Base-by-base conservation (phyloP, 805 yeast species). In the Ogataea nakhonphanomensis region DNA sequence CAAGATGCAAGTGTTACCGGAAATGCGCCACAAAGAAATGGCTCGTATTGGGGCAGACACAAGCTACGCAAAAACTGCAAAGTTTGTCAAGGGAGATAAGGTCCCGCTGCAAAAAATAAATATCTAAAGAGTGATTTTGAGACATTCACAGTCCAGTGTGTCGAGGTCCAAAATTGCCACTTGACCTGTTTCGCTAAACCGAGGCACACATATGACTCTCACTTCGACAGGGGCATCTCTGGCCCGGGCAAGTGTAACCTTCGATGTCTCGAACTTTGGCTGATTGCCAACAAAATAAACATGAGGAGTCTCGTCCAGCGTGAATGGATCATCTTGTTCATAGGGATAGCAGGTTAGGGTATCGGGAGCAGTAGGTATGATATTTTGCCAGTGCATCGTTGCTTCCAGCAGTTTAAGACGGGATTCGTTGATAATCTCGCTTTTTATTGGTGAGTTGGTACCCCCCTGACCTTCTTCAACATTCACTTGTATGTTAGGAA, bases 351-450 rank as follows among this genome's bases (percentile, higher is more conserved):
- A 81, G 73, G 90, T 84, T 30, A 93, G 64, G 0, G 99, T 93
- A 55, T 93, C 98, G 0, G 99, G 99, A 1, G 96, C 95, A 0
- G 97, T 89, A 2, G 99, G 99, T 1, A 86, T 80, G 17, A 86
- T 69, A 55, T 87, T 87, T 54, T 89, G 91, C 95, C 96, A 90
- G 33, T 67, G 64, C 26, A 93, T 56, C 0, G 86, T 83, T 11
- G 78, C 70, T 50, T 81, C 84, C 66, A 91, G 70, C 52, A 82
- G 63, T 14, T 73, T 71, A 12, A 76, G 50, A 41, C 84, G 62
- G 2, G 69, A 57, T 86, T 52, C 91, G 78, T 35, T 81, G 61
- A 54, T 76, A 74, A 53, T 39, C 35, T 51, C 60, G 31, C 41
- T 43, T 23, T 51, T 59, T 49, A 43, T 54, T 45, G 50, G 61